phyloP scores from a whole-genome alignment of 2,329 filamentous ascomycete genomes.

The Cladophialophora immunda region DNA sequence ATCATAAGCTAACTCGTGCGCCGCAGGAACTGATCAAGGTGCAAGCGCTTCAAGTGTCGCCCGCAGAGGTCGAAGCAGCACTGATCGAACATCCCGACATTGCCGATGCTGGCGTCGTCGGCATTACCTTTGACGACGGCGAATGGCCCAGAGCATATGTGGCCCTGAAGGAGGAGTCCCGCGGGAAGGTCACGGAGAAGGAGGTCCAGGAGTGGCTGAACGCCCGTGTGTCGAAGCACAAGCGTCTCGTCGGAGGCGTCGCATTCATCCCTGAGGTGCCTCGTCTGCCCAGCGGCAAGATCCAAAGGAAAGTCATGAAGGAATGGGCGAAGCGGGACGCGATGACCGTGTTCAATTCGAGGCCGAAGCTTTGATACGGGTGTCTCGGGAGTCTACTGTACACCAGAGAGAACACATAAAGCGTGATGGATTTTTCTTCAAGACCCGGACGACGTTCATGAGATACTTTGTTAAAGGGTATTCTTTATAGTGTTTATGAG shows the following conservation, averaged over 20 bases:
- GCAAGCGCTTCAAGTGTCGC: constrained; percentile 57
- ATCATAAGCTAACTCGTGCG: constrained; percentile 3
- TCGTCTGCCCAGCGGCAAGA: constrained; percentile 60
- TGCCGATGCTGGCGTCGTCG: constrained; percentile 57
- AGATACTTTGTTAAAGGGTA: constrained; percentile 45
- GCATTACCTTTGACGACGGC: constrained; percentile 49
- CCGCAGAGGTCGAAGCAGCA: constrained; percentile 56
- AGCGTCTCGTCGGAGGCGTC: constrained; percentile 50
- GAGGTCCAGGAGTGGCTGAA: constrained; percentile 42
- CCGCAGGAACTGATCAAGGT: constrained; percentile 61
- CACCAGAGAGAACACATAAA: not conserved
- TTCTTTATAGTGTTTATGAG: not conserved
- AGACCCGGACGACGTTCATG: constrained; percentile 52
- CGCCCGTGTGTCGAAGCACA: constrained; percentile 48
- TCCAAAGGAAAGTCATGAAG: constrained; percentile 47
- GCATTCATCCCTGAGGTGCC: constrained; percentile 60
- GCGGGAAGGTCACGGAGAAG: constrained; percentile 18
- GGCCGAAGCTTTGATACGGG: not conserved
- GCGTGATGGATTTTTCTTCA: not conserved
- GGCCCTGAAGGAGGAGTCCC: constrained; percentile 43
- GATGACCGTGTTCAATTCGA: constrained; percentile 41
- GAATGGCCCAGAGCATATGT: constrained; percentile 53
- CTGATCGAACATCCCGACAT: constrained; percentile 55
- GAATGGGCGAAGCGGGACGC: constrained; percentile 47
- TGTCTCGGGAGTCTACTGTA: no score